Conservation (phyloP, 2,329 filamentous ascomycete species). For the Coniochaeta hoffmannii region DNA sequence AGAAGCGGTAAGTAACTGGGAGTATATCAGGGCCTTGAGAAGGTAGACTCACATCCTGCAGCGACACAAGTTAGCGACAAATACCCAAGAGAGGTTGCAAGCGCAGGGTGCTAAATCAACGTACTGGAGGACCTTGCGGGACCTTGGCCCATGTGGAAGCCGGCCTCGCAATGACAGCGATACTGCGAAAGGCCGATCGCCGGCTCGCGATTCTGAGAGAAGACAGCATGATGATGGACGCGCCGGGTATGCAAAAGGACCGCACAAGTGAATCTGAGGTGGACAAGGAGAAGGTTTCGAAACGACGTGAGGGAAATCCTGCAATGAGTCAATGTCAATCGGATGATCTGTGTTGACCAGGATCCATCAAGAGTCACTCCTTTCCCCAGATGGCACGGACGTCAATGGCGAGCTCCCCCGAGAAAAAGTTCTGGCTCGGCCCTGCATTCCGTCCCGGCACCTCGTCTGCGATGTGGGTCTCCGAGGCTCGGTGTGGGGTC, state of each 20-base stretch:
- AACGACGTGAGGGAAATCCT: not conserved
- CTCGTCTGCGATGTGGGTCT: not conserved
- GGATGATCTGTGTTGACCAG: not conserved
- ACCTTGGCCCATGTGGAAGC: slow-evolving; percentile 87
- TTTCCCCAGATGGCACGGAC: slow-evolving; percentile 1
- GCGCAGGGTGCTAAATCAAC: slow-evolving; percentile 25
- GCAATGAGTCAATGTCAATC: not conserved
- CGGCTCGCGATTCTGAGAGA: slow-evolving; percentile 46
- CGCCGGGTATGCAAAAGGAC: not conserved
- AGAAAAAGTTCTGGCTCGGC: not conserved
- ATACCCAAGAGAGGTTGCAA: not conserved
- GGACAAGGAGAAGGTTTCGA: not conserved
- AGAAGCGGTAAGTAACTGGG: slow-evolving; percentile 10
- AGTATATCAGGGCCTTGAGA: not conserved
- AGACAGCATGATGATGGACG: slow-evolving; percentile 39
- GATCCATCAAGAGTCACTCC: not conserved
- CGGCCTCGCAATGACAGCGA: slow-evolving; percentile 39
- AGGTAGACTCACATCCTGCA: slow-evolving; percentile 15
- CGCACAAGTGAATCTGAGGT: not conserved
- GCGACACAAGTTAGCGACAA: slow-evolving; percentile 10
- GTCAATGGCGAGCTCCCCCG: not conserved
- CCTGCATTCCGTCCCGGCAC: not conserved
- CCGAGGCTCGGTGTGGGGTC: not conserved
- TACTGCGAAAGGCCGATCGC: slow-evolving; percentile 34
- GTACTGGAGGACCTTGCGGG: slow-evolving; percentile 87